Conservation (phyloP, 176 grass and related monocot genomes). For the Elaeis guineensis region DNA sequence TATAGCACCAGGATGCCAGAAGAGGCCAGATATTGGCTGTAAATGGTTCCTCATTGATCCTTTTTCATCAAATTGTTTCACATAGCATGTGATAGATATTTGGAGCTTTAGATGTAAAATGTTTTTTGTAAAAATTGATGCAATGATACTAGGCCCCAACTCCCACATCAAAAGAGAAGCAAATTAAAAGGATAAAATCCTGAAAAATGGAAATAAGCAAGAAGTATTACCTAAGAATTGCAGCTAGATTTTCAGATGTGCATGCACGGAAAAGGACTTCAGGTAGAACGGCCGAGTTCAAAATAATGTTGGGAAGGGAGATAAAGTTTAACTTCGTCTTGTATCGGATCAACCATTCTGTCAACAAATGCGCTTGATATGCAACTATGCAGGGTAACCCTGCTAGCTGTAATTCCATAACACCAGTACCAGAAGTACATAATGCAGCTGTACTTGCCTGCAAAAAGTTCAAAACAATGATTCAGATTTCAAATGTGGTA, state of each 20-base stretch:
- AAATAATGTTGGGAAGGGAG: conserved; percentile 87
- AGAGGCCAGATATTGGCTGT: too few relatives aligned
- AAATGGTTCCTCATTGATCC: too few relatives aligned
- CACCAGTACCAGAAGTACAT: conserved; percentile 89
- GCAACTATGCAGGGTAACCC: conserved; percentile 76
- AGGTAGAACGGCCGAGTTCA: conserved; percentile 61
- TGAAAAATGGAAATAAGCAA: not conserved
- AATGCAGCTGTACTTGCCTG: conserved; percentile 86
- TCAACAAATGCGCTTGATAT: conserved; percentile 81
- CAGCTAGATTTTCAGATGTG: conserved; percentile 47
- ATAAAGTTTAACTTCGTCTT: conserved; percentile 81
- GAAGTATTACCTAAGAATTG: conserved; percentile 48
- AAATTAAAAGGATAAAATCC: not conserved
- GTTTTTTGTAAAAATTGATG: too few relatives aligned
- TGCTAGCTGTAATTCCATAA: conserved; percentile 80
- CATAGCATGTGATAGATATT: too few relatives aligned
- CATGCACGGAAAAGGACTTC: conserved; percentile 77
- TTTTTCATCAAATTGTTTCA: too few relatives aligned
- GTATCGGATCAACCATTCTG: conserved; percentile 66
- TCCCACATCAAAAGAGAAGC: too few relatives aligned
- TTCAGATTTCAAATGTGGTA: too few relatives aligned
- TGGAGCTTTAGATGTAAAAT: too few relatives aligned
- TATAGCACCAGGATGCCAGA: too few relatives aligned
- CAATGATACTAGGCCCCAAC: too few relatives aligned
- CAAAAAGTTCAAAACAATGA: conserved; percentile 9